Base-by-base conservation (phyloP, 805 yeast genomes). In the Wickerhamomyces silvicola region DNA sequence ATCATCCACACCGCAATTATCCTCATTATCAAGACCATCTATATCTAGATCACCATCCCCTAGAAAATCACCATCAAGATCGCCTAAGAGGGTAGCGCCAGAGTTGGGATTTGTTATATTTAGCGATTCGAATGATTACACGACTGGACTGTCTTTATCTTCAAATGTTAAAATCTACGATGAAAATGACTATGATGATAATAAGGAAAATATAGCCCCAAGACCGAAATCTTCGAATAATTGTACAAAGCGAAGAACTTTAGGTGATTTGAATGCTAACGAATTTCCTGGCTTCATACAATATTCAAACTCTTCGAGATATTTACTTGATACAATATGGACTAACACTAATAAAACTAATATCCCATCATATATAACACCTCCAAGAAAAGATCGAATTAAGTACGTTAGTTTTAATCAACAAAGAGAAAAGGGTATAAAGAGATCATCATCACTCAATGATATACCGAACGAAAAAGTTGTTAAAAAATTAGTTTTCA, bases 301-400 rank as follows among this genome's bases (percentile, higher is more conserved):
- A 19, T 42, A 38, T 21, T 35, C 13, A 18, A 32, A 16, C 12
- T 10, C 12, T 17, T 22, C 16, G 14, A 21, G 10, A 18, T 20
- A 15, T 27, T 18, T 10, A 12, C 34, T 50, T 6, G 46, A 42
- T 19, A 28, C 38, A 1, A 12, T 25, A 4, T 50, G 55, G 55
- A 30, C 28, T 2, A 30, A 33, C 18, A 35, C 37, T 10, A 33
- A 42, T 4, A 22, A 23, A 3, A 24, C 25, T 6, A 29, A 19
- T 6, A 39, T 50, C 6, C 54, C 54, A 7, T 32, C 39, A 5
- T 50, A 31, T 31, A 39, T 50, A 4, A 50, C 55, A 4, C 55
- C 55, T 3, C 54, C 55, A 30, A 43, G 54, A 36, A 24, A 22
- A 2, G 36, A 46, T 21, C 38, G 50, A 22, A 24, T 33, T 4